Conservation (phyloP, 2,329 filamentous ascomycete genomes). For the Microthyrium microscopicum region DNA sequence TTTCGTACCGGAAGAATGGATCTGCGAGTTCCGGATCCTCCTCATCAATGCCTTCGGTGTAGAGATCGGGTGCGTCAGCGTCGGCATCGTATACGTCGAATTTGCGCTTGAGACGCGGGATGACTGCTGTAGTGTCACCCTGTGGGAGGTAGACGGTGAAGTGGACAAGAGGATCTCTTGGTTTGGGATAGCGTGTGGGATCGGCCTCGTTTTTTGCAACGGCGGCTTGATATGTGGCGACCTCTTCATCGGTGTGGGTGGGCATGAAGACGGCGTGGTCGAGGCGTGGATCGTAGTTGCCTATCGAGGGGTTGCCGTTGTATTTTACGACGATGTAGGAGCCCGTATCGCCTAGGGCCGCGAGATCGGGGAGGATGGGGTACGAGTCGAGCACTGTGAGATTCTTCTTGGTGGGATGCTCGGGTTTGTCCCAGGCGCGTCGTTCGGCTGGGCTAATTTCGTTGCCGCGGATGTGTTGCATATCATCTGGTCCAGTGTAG, state of each 20-base stretch:
- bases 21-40: constrained; percentile 6
- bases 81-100: constrained; percentile 37
- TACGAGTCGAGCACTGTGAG: constrained; percentile 42
- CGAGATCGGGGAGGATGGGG: constrained; percentile 43
- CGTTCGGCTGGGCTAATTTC: constrained; percentile 35
- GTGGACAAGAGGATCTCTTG: constrained; percentile 25
- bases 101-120: constrained; percentile 37
- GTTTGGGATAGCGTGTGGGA: constrained; percentile 26
- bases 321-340: constrained; percentile 46
- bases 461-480: constrained; percentile 33
- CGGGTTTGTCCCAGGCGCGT: constrained; percentile 42
- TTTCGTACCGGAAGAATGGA: constrained; percentile 35
- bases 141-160: constrained; percentile 45
- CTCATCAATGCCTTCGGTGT: too few relatives aligned
- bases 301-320: constrained; percentile 36
- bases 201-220: constrained; percentile 31
- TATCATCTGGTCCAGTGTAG: constrained; percentile 50
- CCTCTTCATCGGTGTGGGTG: constrained; percentile 27
- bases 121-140: constrained; percentile 27
- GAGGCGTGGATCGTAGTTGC: constrained; percentile 39
- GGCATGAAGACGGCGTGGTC: constrained; percentile 42
- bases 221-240: constrained; percentile 32
- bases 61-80: constrained; percentile 30
- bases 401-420: constrained; percentile 40
- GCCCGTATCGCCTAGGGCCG: constrained; percentile 41